These are phyloP conservation scores for Wallacemonas collosoma DNA, from an alignment of 208 protist genomes.

Conservation along the genomic window DNA sequence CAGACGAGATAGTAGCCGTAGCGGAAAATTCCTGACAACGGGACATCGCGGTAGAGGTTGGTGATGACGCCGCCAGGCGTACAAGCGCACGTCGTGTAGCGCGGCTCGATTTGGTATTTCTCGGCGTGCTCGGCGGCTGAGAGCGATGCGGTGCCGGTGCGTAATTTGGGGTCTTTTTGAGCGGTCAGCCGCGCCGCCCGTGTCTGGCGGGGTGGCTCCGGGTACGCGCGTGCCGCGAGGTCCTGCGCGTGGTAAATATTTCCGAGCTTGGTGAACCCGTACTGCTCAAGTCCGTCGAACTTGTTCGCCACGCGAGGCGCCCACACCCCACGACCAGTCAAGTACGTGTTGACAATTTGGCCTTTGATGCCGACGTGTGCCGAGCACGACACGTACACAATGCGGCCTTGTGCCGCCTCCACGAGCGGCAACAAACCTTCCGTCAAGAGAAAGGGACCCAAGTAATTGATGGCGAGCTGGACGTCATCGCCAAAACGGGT, in stretches of 20 bases:
- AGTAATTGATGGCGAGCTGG: conserved; percentile 78
- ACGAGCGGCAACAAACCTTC: conserved; percentile 82
- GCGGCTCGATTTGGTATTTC: conserved; percentile 29
- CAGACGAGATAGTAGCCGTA: conserved; percentile 65
- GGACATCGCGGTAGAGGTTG: conserved; percentile 71
- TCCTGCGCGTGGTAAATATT: conserved; percentile 85
- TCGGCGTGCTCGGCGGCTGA: conserved; percentile 19
- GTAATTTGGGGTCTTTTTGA: conserved; percentile 27
- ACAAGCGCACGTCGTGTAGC: conserved; percentile 70
- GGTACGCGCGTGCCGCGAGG: conserved; percentile 69
- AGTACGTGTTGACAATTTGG: conserved; percentile 60
- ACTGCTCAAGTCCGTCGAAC: conserved; percentile 84
- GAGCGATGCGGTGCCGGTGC: conserved; percentile 7
- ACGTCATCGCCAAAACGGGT: conserved; percentile 78
- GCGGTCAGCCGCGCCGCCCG: conserved; percentile 6
- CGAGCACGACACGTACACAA: conserved; percentile 79
- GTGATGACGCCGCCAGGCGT: conserved; percentile 77
- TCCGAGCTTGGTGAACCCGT: conserved; percentile 86
- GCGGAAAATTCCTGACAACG: conserved; percentile 45
- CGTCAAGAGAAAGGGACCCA: conserved; percentile 76
- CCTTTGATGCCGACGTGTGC: conserved; percentile 66
- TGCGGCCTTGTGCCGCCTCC: conserved; percentile 49
- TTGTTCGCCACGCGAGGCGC: conserved; percentile 51
- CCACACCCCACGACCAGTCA: conserved; percentile 75
- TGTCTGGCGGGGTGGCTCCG: conserved; percentile 16